These are phyloP conservation scores for Zygosaccharomyces pseudorouxii DNA, from an alignment of 805 yeast genomes.

Conservation along the genomic window DNA sequence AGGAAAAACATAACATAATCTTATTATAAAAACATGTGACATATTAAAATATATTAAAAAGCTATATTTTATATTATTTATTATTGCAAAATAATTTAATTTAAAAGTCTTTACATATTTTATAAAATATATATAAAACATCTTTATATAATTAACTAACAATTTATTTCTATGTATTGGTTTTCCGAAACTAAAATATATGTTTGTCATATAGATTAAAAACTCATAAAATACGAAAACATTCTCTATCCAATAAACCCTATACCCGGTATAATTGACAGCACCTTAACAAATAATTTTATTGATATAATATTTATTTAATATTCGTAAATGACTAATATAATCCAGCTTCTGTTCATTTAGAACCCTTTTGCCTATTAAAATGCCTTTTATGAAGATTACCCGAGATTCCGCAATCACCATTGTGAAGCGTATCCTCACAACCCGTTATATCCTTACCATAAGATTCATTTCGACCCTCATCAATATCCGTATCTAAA, in stretches of 20 bases:
- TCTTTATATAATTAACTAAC: too few species aligned
- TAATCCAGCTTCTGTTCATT: neutral
- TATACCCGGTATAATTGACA: too few species aligned
- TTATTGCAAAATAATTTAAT: too few species aligned
- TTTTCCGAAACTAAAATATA: constrained; percentile 1
- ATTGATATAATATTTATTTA: neutral
- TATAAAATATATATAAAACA: too few species aligned
- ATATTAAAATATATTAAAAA: too few species aligned
- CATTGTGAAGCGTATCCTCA: neutral
- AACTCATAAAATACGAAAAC: neutral
- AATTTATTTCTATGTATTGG: neutral
- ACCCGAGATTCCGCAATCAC: constrained; percentile 1
- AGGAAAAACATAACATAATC: too few species aligned
- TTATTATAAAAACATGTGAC: too few species aligned
- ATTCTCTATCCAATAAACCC: too few species aligned
- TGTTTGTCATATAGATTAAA: neutral
- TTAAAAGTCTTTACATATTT: too few species aligned
- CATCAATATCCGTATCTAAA: constrained; percentile 5
- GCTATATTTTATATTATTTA: too few species aligned
- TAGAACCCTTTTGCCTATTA: constrained; percentile 2
- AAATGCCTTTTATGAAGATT: constrained; percentile 5
- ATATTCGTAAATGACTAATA: neutral
- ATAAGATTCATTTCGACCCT: neutral
- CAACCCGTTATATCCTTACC: neutral
- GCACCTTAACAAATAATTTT: too few species aligned